Conservation (phyloP, 139 green algal species). For the Eudorina sp. region DNA sequence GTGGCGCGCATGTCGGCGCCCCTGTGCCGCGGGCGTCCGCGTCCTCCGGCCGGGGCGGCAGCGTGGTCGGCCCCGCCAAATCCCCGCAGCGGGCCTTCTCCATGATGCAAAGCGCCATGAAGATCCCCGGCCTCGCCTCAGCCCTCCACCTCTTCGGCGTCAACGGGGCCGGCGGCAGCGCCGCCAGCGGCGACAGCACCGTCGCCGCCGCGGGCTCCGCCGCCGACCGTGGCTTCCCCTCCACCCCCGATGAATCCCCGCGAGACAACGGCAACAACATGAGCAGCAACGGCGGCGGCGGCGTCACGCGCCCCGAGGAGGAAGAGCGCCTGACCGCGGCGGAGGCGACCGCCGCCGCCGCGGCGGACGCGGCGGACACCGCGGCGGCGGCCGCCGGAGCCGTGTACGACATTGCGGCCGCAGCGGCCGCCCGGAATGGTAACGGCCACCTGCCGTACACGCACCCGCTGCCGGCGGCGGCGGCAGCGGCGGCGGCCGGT, state of each 20-base stretch:
- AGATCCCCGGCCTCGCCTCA: constrained; percentile 18
- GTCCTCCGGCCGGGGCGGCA: too few species aligned
- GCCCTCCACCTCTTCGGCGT: constrained; percentile 22
- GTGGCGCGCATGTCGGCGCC: too few species aligned
- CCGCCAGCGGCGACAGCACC: background rate
- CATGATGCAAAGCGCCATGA: constrained; percentile 21
- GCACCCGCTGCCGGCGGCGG: background rate
- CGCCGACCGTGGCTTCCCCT: background rate
- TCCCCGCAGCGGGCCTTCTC: constrained; percentile 16
- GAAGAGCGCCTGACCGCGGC: too few species aligned
- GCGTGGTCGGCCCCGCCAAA: background rate
- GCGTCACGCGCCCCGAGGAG: too few species aligned
- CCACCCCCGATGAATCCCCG: background rate
- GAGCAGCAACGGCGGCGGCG: too few species aligned
- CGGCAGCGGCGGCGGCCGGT: background rate
- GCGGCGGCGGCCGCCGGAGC: background rate
- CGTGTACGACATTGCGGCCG: background rate
- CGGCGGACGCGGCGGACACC: background rate
- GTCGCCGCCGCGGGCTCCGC: background rate
- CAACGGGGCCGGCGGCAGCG: background rate
- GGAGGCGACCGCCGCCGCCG: background rate
- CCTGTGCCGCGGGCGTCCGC: too few species aligned
- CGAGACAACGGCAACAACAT: too few species aligned
- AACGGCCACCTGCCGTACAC: constrained; percentile 1
- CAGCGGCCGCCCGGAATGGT: background rate